Evolutionary conservation across 208 protist genomes (phyloP).

Genomic region (Naegleria gruberi): DNA sequence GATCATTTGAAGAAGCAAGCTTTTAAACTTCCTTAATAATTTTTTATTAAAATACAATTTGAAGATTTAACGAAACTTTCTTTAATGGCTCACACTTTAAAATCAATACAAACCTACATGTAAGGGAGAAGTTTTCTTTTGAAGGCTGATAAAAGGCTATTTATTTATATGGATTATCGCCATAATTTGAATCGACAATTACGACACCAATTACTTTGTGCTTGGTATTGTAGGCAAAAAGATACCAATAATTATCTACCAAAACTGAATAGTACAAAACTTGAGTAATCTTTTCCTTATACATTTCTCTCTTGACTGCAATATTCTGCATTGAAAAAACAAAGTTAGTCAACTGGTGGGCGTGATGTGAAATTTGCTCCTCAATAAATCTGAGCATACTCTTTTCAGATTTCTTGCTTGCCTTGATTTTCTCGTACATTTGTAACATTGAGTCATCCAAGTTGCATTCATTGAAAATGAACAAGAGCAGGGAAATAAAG

Average conservation of each 20-base stretch:
- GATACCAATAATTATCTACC: not conserved
- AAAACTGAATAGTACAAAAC: not conserved
- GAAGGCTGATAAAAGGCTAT: too few species aligned
- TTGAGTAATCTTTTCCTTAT: not conserved
- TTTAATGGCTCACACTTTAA: too few species aligned
- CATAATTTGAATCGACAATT: not conserved
- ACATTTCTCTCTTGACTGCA: not conserved
- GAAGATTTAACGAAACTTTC: too few species aligned
- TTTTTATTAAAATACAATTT: too few species aligned
- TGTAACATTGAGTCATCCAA: not conserved
- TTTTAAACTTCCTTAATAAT: too few species aligned
- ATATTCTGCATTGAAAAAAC: not conserved
- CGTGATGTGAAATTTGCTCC: not conserved
- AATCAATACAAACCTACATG: too few species aligned
- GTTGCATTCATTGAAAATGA: not conserved
- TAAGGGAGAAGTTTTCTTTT: too few species aligned
- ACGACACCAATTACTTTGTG: not conserved
- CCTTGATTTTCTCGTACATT: not conserved
- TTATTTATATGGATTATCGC: too few species aligned
- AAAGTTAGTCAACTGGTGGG: not conserved
- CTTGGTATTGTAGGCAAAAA: not conserved
- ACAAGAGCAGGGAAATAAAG: not conserved
- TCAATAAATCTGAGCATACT: not conserved
- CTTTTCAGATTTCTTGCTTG: not conserved
- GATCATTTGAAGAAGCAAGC: too few species aligned